Conservation (phyloP, 2,329 filamentous ascomycete species). For the Grosmannia serpens region DNA sequence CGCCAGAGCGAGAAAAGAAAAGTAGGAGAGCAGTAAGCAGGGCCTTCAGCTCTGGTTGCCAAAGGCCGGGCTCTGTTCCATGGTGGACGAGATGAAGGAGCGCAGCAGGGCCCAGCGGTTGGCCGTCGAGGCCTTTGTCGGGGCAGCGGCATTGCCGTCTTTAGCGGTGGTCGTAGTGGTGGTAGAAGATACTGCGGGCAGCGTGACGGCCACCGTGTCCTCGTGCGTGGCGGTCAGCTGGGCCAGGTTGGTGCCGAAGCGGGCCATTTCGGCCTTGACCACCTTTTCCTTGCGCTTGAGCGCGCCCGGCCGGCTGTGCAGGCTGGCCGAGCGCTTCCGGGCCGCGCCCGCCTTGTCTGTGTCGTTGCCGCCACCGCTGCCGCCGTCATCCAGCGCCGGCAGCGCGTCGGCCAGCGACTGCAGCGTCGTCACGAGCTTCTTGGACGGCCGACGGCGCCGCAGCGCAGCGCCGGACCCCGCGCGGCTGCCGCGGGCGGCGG, state of each 20-base stretch:
- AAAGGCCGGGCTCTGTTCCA: slow-evolving; percentile 82
- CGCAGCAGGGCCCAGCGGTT: slow-evolving; percentile 72
- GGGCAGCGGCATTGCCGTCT: slow-evolving; percentile 4
- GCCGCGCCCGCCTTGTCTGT: no score
- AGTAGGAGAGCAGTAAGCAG: not conserved
- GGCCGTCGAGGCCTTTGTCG: slow-evolving; percentile 27
- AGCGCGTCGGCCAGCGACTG: slow-evolving; percentile 70
- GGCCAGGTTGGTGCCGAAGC: slow-evolving; percentile 76
- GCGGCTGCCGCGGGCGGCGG: not conserved
- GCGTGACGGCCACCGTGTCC: slow-evolving; percentile 4
- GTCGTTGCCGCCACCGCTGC: slow-evolving; percentile 23
- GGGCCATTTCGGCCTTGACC: slow-evolving; percentile 67
- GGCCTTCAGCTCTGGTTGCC: slow-evolving; percentile 12
- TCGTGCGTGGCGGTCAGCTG: slow-evolving; percentile 40
- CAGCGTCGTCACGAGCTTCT: slow-evolving; percentile 68
- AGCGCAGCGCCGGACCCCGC: slow-evolving; percentile 23
- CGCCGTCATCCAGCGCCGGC: slow-evolving; percentile 42
- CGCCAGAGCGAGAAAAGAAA: not conserved
- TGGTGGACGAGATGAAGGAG: slow-evolving; percentile 72
- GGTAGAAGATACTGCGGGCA: not conserved
- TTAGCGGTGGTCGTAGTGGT: slow-evolving; percentile 1
- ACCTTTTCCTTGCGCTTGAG: slow-evolving; percentile 74
- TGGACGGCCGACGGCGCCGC: slow-evolving; percentile 53
- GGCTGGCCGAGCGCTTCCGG: slow-evolving; percentile 31
- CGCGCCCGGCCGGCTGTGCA: slow-evolving; percentile 66